Evolutionary conservation across 805 yeast genomes (phyloP).

Genomic region (Starmerella scarabaei): DNA sequence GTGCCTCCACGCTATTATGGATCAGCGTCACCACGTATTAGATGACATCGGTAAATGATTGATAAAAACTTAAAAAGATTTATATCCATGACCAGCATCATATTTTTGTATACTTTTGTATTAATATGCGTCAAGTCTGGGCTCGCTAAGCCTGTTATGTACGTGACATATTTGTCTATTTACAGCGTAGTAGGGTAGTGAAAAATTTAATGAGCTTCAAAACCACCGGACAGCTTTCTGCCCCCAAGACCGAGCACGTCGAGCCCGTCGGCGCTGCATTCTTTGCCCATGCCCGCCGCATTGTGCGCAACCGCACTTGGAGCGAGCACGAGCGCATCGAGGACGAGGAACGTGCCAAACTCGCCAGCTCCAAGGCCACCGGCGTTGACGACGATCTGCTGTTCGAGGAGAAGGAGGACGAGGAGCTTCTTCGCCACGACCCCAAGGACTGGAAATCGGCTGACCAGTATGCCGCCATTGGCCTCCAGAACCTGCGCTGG

Average conservation of each 20-base stretch:
- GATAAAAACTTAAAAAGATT: too few species aligned
- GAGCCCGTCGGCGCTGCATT: constrained; percentile 97
- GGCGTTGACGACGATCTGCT: constrained; percentile 28
- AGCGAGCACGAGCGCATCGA: constrained; percentile 90
- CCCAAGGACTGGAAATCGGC: constrained; percentile 98
- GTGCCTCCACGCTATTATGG: background rate
- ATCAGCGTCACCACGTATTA: too few species aligned
- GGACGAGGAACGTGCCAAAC: constrained; percentile 62
- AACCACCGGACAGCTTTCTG: constrained; percentile 21
- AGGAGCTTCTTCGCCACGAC: constrained; percentile 70
- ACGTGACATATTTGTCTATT: too few species aligned
- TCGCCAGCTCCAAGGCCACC: constrained; percentile 53
- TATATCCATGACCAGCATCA: too few species aligned
- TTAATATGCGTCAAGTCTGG: too few species aligned
- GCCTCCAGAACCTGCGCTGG: constrained; percentile 81
- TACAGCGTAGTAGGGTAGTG: too few species aligned
- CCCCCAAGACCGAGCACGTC: constrained; percentile 43
- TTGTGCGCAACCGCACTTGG: constrained; percentile 95
- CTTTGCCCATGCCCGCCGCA: constrained; percentile 92
- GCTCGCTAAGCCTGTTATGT: too few species aligned
- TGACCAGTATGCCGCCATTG: constrained; percentile 92
- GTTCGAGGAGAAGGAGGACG: constrained; percentile 53
- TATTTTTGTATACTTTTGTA: too few species aligned
- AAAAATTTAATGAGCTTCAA: constrained; percentile 22
- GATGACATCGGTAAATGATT: too few species aligned